phyloP scores from a whole-genome alignment of 306 rosid species.

The Rubus idaeus region DNA sequence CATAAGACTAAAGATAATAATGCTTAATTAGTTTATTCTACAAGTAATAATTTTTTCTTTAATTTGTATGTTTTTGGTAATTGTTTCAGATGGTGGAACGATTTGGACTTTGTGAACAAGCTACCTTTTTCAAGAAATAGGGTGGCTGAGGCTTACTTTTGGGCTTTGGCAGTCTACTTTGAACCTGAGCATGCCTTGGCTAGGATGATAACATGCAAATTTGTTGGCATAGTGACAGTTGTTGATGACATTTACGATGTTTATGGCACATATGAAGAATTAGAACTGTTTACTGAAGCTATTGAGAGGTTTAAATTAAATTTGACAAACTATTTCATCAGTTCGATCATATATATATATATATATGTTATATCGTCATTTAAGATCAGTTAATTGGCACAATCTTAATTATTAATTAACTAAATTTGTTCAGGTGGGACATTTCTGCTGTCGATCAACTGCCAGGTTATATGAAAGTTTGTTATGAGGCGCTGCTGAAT shows the following conservation, averaged over 20 bases:
- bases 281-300: background rate
- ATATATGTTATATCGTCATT: no score
- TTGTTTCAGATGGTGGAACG: conserved; percentile 59
- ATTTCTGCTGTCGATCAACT: background rate
- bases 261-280: background rate
- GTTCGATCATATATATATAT: no score
- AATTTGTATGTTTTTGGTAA: no score
- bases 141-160: background rate
- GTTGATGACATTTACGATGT: background rate
- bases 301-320: background rate
- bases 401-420: no score
- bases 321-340: no score
- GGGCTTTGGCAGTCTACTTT: background rate
- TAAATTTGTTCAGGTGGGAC: background rate
- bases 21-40: no score
- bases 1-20: no score
- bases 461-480: background rate
- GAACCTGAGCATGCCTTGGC: background rate
- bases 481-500: background rate
- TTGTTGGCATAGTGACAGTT: background rate
- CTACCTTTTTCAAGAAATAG: conserved; percentile 42
- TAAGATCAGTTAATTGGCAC: no score
- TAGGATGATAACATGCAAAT: background rate
- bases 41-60: no score
- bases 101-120: conserved; percentile 19